Evolutionary conservation across 768 basidiomycete species (phyloP), one percentile per base, ranked within the genome.

Genomic region (Lyophyllum shimeji): DNA sequence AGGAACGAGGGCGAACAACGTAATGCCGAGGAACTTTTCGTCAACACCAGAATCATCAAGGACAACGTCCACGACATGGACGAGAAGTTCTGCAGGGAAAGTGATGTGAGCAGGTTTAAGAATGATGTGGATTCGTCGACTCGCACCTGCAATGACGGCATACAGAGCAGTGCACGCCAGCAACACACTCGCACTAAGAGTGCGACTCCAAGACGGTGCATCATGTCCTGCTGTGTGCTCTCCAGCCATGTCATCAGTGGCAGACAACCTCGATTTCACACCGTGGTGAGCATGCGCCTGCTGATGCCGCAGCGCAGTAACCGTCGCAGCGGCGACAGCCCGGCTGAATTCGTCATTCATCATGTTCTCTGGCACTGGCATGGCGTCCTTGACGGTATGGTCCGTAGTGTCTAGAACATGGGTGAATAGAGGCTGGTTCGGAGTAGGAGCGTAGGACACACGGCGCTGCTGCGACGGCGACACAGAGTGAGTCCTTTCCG

Each of bases 21-120:
- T 98, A 58, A 99, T 81, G 50, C 97, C 97, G 27, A 99, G 82
- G 79, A 98, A 95, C 69, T 99, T 99, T 68, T 98, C 97, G 55
- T 97, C 92, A 25, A 98, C 93, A 1, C 93, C 93, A 0, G 93
- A 94, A 21, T 86, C 93, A 62, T 90, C 76, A 20, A 99, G 78
- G 11, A 98, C 86, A 40, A 94, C 90, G 68, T 99, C 97, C 8
- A 99, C 95, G 8, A 98, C 93, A 58, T 96, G 91, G 31, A 98
- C 86, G 39, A 99, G 82, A 53, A 99, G 79, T 67, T 99, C 97
- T 97, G 69, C 9, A 31, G 67, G 31, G 52, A 46, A n/a, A 6
- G 21, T 17, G 52, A 44, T 21, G 44, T 56, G 7, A 56, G 45
- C 13, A 39, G 15, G 15, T 29, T 42, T 27, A 3, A 12, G 24